Evolutionary conservation across 73 alveolate species (phyloP).

Genomic region (Paramecium sonneborni): DNA sequence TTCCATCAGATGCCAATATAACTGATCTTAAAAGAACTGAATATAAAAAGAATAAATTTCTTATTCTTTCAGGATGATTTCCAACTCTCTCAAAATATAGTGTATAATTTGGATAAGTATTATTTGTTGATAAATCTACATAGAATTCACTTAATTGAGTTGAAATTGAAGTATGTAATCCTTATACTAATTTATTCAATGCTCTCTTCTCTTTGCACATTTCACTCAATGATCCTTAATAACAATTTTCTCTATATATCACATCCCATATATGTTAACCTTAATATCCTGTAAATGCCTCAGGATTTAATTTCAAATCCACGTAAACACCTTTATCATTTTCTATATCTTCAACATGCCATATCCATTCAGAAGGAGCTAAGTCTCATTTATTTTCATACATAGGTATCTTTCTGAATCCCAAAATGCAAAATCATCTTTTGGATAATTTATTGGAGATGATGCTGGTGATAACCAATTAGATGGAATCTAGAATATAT

Average conservation of each 20-base stretch:
- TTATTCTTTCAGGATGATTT: slow-evolving; percentile 84
- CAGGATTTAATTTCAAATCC: slow-evolving; percentile 86
- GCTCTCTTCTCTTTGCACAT: slow-evolving; percentile 91
- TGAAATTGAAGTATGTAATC: slow-evolving; percentile 84
- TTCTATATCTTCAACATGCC: slow-evolving; percentile 65
- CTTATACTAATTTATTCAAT: slow-evolving; percentile 83
- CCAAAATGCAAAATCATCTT: slow-evolving; percentile 55
- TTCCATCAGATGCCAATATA: slow-evolving; percentile 73
- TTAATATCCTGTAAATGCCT: slow-evolving; percentile 89
- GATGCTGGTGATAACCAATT: slow-evolving; percentile 35
- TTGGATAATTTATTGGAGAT: neutral
- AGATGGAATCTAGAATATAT: neutral
- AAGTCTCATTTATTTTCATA: neutral
- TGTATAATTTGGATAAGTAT: slow-evolving; percentile 77
- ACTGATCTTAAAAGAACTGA: slow-evolving; percentile 87
- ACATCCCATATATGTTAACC: slow-evolving; percentile 96
- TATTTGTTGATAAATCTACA: slow-evolving; percentile 73
- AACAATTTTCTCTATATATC: slow-evolving; percentile 92
- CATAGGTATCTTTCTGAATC: slow-evolving; percentile 32
- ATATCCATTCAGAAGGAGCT: slow-evolving; percentile 53
- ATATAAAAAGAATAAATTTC: slow-evolving; percentile 82
- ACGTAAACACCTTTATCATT: slow-evolving; percentile 61
- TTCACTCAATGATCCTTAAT: slow-evolving; percentile 49
- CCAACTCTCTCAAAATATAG: slow-evolving; percentile 82
- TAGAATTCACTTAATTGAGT: slow-evolving; percentile 84